Conservation (phyloP, 1,284 basidiomycete species). For the Chiua sp. region DNA sequence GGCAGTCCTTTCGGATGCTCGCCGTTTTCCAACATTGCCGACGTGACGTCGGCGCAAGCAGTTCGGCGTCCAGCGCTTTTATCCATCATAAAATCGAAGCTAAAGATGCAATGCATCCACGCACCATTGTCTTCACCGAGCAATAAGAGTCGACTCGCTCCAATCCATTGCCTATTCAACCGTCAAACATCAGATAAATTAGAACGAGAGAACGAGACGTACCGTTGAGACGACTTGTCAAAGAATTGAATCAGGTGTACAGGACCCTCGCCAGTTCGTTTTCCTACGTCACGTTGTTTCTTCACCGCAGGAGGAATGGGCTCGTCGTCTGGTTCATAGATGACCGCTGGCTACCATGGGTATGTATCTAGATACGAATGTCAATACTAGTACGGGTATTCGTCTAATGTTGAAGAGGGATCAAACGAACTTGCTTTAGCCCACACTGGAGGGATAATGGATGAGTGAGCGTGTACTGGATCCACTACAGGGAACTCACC, state of each 20-base stretch:
- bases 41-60: constrained; percentile 48
- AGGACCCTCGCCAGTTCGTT: constrained; percentile 40
- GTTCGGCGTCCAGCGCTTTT: constrained; percentile 51
- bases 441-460: constrained; percentile 53
- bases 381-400: constrained; percentile 16
- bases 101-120: constrained; percentile 19
- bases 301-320: constrained; percentile 57
- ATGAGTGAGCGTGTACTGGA: constrained; percentile 9
- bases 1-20: constrained; percentile 49
- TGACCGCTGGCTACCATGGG: constrained; percentile 72
- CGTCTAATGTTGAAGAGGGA: not conserved
- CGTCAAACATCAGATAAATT: not conserved
- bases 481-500: constrained; percentile 43
- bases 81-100: not conserved
- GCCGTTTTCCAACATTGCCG: constrained; percentile 57
- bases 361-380: constrained; percentile 48
- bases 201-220: constrained; percentile 18
- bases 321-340: constrained; percentile 57
- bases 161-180: constrained; percentile 57
- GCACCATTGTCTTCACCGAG: constrained; percentile 65
- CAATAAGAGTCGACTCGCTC: constrained; percentile 51
- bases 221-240: constrained; percentile 67
- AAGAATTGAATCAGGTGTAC: constrained; percentile 71
- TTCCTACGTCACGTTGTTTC: constrained; percentile 38
- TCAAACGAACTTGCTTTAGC: constrained; percentile 55